Base-by-base conservation (phyloP, 225 moss, liverwort and hornwort genomes). In the Physcomitrium patens region DNA sequence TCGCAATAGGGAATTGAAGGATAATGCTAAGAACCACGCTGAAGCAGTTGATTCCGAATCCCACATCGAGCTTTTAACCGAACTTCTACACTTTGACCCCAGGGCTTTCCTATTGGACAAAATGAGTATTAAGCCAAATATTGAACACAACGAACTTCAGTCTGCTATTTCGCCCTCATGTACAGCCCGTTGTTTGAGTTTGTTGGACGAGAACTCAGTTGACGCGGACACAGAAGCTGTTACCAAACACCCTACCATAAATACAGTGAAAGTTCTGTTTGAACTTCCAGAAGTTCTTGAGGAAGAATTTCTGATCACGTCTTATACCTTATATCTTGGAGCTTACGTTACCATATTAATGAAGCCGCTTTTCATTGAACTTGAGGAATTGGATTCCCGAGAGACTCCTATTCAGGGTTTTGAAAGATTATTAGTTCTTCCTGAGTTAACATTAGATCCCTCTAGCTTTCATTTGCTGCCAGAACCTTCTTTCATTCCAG, bases 221-320 rank as follows among this genome's bases (percentile, higher is more conserved):
- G 10, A 60, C 26, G 31, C 11, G 41, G 68, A 71, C 12, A 19
- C 10, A 9, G 54, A 43, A 17, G 23, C 26, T 60, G 42, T 46
- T 66, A 18, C 60, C 47, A 37, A 70, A 77, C 51, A 63, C 42
- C 37, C 37, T 60, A 53, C 23, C 27, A 77, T 60, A 47, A 37
- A 70, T 65, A 16, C 23, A 12, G 15, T 24, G 9, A 54, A 67
- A 15, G 10, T 37, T 63, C 60, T 60, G 8, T 79, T 82, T 75
- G 84, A 87, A 60, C 68, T 80, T 48, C 82, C 82, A 55, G 84
- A 82, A 69, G 18, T 85, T 57, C 59, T 87, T 57, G 81, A 84
- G 63, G 70, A 81, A 27, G 66, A 8, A 28, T 10, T 53, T 51
- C 37, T 75, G 45, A 28, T 20, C 56, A 53, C n/a, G 63, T 27